Conservation (phyloP, 345 rosid genomes). For the Ceriops tagal region DNA sequence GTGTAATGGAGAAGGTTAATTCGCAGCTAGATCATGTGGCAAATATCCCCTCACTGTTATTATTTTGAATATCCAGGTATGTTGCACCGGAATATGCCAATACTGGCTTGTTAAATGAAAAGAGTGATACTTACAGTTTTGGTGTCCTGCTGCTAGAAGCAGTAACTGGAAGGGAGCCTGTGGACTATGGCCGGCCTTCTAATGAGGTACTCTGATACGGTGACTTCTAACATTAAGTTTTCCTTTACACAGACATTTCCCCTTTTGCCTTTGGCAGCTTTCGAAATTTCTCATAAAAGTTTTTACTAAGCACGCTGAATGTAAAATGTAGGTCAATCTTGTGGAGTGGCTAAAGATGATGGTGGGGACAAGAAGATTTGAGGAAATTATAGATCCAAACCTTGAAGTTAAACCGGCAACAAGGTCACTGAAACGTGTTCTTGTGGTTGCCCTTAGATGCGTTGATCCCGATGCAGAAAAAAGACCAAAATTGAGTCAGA, state of each 20-base stretch:
- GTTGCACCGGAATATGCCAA: slow-evolving; percentile 99
- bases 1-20: no score
- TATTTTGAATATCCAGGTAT: slow-evolving; percentile 50
- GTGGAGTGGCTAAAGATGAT: slow-evolving; percentile 96
- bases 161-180: slow-evolving; percentile 90
- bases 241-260: not conserved
- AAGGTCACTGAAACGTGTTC: slow-evolving; percentile 69
- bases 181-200: slow-evolving; percentile 88
- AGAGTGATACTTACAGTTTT: slow-evolving; percentile 93
- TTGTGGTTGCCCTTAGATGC: slow-evolving; percentile 79
- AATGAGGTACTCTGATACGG: slow-evolving; percentile 50
- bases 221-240: not conserved
- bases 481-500: slow-evolving; percentile 91
- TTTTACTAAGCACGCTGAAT: slow-evolving; percentile 8
- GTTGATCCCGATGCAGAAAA: slow-evolving; percentile 86
- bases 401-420: slow-evolving; percentile 74
- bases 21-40: slow-evolving; percentile 11
- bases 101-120: slow-evolving; percentile 84
- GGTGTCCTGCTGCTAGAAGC: slow-evolving; percentile 94
- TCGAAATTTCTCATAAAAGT: not conserved
- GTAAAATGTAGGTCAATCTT: slow-evolving; percentile 65
- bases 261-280: not conserved
- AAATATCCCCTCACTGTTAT: slow-evolving; percentile 20
- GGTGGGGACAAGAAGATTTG: slow-evolving; percentile 92
- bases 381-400: slow-evolving; percentile 82